These are phyloP conservation scores for Gossypium turneri DNA, from an alignment of 345 rosid genomes.

Conservation along the genomic window DNA sequence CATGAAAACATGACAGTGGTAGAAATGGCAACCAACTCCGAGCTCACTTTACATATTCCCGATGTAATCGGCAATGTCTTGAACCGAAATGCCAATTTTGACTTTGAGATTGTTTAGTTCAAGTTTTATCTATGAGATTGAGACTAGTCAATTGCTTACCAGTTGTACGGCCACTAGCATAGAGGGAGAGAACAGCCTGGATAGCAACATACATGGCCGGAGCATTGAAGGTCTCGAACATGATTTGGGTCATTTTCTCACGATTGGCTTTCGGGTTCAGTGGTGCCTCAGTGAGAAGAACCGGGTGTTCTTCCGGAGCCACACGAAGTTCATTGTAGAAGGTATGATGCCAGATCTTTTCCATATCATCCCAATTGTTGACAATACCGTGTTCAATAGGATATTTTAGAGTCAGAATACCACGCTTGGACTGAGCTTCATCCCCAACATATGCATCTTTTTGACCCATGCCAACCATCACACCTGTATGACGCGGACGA, in stretches of 20 bases:
- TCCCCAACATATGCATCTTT: slow-evolving; percentile 64
- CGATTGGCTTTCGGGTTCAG: slow-evolving; percentile 64
- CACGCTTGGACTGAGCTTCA: slow-evolving; percentile 72
- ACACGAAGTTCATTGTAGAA: slow-evolving; percentile 59
- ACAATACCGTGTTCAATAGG: slow-evolving; percentile 69
- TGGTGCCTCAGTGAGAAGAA: slow-evolving; percentile 63
- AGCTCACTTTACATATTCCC: background rate
- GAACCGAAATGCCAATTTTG: slow-evolving; percentile 1
- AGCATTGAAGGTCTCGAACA: slow-evolving; percentile 62
- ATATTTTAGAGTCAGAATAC: slow-evolving; percentile 59
- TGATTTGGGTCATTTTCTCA: slow-evolving; percentile 66
- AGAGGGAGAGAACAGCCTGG: slow-evolving; percentile 66
- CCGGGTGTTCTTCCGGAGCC: slow-evolving; percentile 66
- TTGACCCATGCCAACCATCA: slow-evolving; percentile 70
- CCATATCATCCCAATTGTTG: slow-evolving; percentile 69
- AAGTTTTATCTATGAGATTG: background rate
- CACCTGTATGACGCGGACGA: slow-evolving; percentile 65
- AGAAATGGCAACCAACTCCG: background rate
- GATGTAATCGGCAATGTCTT: background rate
- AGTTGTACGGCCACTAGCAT: slow-evolving; percentile 73
- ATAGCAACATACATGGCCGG: slow-evolving; percentile 71
- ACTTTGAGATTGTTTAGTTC: background rate
- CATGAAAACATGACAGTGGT: background rate
- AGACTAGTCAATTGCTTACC: slow-evolving; percentile 32
- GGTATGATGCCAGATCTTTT: slow-evolving; percentile 67